Evolutionary conservation across 257 asterid species (phyloP).

Genomic region (Nemophila menziesii): DNA sequence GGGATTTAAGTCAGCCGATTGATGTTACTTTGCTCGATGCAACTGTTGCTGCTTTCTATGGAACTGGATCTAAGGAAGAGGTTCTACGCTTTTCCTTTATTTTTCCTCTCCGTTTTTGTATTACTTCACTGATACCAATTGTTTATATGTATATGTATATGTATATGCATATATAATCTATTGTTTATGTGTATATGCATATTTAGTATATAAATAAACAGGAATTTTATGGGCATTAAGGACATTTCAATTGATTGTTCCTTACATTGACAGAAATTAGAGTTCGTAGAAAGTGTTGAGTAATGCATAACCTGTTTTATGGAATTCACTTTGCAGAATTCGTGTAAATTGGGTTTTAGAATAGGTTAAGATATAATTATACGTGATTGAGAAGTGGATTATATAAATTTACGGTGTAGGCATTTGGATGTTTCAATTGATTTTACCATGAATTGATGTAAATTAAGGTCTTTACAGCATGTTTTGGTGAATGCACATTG

Average conservation of each 20-base stretch:
- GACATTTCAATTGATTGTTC: background rate
- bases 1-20: constrained; percentile 86
- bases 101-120: no score
- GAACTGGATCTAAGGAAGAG: constrained; percentile 98
- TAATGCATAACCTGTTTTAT: background rate
- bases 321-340: background rate
- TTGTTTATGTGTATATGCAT: background rate
- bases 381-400: no score
- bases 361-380: no score
- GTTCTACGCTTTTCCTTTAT: constrained; percentile 18
- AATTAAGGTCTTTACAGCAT: no score
- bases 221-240: background rate
- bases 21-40: constrained; percentile 85
- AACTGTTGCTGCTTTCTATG: constrained; percentile 85
- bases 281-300: background rate
- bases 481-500: no score
- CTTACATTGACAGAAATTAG: background rate
- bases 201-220: background rate
- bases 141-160: background rate
- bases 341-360: no score
- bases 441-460: no score
- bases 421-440: no score
- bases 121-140: background rate
- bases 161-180: background rate
- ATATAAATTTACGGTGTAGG: no score